These are phyloP conservation scores for Stemphylium beticola DNA, from an alignment of 2,329 filamentous ascomycete species.

Conservation along the genomic window DNA sequence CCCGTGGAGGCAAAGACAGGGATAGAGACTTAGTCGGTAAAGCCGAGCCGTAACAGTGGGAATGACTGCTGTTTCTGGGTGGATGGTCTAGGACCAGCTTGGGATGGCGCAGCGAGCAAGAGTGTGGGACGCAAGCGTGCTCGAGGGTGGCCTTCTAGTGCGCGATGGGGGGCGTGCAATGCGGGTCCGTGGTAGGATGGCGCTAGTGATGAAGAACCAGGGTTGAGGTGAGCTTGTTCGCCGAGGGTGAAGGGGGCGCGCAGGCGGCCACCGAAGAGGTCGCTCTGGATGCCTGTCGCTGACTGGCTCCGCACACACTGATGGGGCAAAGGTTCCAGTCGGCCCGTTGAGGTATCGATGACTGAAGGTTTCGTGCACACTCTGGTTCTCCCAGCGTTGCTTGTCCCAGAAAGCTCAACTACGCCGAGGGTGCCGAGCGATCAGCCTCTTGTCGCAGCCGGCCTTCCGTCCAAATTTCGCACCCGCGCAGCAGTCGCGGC, in stretches of 20 bases:
- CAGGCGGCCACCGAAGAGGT: conserved; percentile 26
- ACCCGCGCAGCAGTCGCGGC: background rate
- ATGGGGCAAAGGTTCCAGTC: conserved; percentile 30
- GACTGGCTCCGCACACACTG: conserved; percentile 17
- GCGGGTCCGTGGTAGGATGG: conserved; percentile 24
- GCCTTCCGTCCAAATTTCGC: conserved; percentile 28
- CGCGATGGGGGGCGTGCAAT: conserved; percentile 24
- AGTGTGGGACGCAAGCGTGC: conserved; percentile 28
- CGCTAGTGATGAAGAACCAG: conserved; percentile 21
- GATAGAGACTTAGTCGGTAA: conserved; percentile 35
- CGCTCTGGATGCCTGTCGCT: conserved; percentile 20
- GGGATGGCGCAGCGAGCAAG: conserved; percentile 34
- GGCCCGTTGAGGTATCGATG: conserved; percentile 41
- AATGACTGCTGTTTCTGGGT: conserved; percentile 37
- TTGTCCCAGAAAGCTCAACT: conserved; percentile 33
- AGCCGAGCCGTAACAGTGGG: conserved; percentile 46
- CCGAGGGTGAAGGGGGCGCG: conserved; percentile 26
- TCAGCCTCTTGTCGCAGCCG: conserved; percentile 43
- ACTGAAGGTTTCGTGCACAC: conserved; percentile 28
- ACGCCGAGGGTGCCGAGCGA: conserved; percentile 46
- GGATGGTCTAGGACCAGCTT: conserved; percentile 26
- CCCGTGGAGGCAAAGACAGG: conserved; percentile 30
- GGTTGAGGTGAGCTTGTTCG: conserved; percentile 27
- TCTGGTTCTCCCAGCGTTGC: conserved; percentile 33
- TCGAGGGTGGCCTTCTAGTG: conserved; percentile 18